A percentile compares a stretch with the other conserved stretches of the same genome.
phyloP scores from a whole-genome alignment of 2,329 filamentous ascomycete genomes.

The Aureobasidium mangrovei region DNA sequence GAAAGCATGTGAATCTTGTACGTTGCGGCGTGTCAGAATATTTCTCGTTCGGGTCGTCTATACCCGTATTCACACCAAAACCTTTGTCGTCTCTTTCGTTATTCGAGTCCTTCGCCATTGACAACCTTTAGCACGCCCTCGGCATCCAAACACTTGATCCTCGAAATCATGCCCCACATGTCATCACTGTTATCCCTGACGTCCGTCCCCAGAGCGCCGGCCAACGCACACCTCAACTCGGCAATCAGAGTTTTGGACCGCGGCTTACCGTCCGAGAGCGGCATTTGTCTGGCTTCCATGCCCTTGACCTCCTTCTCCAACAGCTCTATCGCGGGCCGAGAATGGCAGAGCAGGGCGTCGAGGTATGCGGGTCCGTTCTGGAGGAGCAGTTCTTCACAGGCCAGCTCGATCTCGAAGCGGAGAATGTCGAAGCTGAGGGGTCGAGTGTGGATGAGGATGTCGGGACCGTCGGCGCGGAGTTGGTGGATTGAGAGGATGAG shows the following conservation, averaged over 20 bases:
- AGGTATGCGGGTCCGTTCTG: constrained; percentile 24
- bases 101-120: constrained; percentile 1
- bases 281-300: constrained; percentile 9
- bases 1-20: no score
- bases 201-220: not conserved
- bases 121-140: not conserved
- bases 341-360: constrained; percentile 19
- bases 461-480: constrained; percentile 25
- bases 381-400: constrained; percentile 27
- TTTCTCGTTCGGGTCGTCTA: no score
- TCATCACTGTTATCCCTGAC: not conserved
- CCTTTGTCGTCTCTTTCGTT: not conserved
- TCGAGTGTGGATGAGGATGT: constrained; percentile 19
- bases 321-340: not conserved
- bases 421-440: constrained; percentile 8
- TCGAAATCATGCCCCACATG: constrained; percentile 1
- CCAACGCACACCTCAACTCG: not conserved
- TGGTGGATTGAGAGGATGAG: constrained; percentile 25
- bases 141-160: not conserved
- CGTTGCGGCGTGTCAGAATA: no score
- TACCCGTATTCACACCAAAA: not conserved
- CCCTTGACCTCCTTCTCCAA: not conserved
- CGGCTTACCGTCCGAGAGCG: not conserved
- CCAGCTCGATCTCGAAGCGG: constrained; percentile 26
- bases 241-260: constrained; percentile 5